Evolutionary conservation across 768 basidiomycete species (phyloP).

Genomic region (Psilocybe cubensis): DNA sequence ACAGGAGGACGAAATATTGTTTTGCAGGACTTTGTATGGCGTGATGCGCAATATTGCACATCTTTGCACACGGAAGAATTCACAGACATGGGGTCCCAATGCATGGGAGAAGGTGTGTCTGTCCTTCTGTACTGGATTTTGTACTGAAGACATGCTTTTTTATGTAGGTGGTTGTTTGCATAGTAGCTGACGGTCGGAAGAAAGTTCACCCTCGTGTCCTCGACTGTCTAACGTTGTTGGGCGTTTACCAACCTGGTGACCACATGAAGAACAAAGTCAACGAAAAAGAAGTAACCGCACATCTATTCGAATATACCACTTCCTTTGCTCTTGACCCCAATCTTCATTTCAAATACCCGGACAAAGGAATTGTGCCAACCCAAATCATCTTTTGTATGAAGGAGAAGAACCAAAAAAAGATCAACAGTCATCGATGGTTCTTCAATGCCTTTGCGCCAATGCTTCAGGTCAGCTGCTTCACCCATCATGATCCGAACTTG

Average conservation of each 20-base stretch:
- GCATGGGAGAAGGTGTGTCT: constrained; percentile 88
- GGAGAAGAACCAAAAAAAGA: constrained; percentile 96
- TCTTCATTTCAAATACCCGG: constrained; percentile 84
- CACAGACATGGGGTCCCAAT: constrained; percentile 94
- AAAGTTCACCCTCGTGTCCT: constrained; percentile 84
- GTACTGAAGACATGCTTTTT: neutral
- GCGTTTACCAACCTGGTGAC: constrained; percentile 79
- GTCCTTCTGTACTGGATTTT: neutral
- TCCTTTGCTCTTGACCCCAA: constrained; percentile 80
- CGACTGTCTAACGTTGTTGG: constrained; percentile 89
- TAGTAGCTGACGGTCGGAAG: constrained; percentile 87
- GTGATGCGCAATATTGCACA: constrained; percentile 90
- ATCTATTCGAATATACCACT: constrained; percentile 86
- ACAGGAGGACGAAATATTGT: constrained; percentile 87
- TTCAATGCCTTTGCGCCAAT: constrained; percentile 92
- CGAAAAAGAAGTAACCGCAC: constrained; percentile 64
- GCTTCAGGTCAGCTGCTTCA: constrained; percentile 59
- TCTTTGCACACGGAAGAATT: constrained; percentile 83
- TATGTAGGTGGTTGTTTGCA: constrained; percentile 90
- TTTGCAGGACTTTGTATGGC: constrained; percentile 92
- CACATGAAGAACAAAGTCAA: constrained; percentile 50
- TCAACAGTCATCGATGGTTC: constrained; percentile 97
- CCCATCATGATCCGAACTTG: neutral
- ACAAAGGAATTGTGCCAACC: constrained; percentile 93
- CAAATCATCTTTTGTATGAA: constrained; percentile 92